Evolutionary conservation across 306 rosid genomes (phyloP).

Genomic region (Castanea mollissima): DNA sequence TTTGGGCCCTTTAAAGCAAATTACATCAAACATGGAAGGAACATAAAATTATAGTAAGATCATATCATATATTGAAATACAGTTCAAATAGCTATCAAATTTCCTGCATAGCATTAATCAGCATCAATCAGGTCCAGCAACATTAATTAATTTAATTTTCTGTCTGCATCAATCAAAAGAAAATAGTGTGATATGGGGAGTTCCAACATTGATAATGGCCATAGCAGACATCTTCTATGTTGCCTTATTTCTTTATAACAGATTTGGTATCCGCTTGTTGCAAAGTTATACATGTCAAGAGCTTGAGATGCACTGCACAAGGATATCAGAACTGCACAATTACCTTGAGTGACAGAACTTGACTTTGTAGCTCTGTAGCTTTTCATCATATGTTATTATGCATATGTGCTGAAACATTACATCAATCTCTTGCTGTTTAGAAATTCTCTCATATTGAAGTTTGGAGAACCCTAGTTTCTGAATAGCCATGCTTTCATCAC

Average conservation of each 20-base stretch:
- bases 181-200: background rate
- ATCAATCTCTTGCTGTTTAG: background rate
- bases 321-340: background rate
- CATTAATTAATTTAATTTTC: no score
- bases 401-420: background rate
- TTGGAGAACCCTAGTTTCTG: background rate
- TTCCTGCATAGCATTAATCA: no score
- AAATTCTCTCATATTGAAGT: background rate
- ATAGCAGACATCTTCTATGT: background rate
- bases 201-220: background rate
- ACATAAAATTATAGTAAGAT: no score
- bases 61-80: no score
- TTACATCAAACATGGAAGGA: no score
- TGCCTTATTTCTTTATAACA: background rate
- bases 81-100: no score
- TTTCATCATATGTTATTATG: background rate
- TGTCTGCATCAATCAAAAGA: background rate
- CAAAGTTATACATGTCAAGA: background rate
- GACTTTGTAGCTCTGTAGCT: background rate
- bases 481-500: background rate
- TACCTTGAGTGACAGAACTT: background rate
- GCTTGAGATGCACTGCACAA: background rate
- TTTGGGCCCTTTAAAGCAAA: no score
- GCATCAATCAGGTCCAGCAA: no score
- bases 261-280: background rate